Evolutionary conservation across 495 filamentous ascomycete species (phyloP), one percentile per base, ranked within the genome.

Genomic region (Podospora pseudopauciseta): DNA sequence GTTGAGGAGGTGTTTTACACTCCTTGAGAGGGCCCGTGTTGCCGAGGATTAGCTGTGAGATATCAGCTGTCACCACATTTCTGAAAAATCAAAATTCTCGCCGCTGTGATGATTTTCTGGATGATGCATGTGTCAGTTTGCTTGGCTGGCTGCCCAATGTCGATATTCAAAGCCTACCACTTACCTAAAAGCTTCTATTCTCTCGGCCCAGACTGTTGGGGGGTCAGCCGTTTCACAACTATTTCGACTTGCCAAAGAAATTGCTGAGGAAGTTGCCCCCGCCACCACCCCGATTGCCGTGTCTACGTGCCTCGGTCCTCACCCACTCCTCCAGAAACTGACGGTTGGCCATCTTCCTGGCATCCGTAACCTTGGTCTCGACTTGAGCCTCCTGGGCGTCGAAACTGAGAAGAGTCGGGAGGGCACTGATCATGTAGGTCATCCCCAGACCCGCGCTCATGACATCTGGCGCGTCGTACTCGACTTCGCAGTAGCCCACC

Each of bases 1-100:
- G 69, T 91, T 63, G 87, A 91, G 70, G 89, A 92, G 73, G 90
- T 92, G 7, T 92, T 92, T 73, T 89, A 89, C 74, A 80, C 74
- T 15, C 78, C 86, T 19, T 88, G 67, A 80, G 5, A 18, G 16
- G 3, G 9, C 5, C 16, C 20, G 9, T 32, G 30, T 32, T 32
- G 4, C 30, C 6, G 30, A 32, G 30, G 30, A 32, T 32, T 18
- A 28, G 20, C 16, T 32, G 23, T 7, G 13, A 59, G 26, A 20
- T 15, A 59, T 59, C 26, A 27, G 56, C 23, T 28, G 26, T 23
- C 26, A 60, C 30, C 30, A 7, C 30, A 32, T 6, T 32, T 23
- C 23, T 23, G 23, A 2, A 23, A 23, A 23, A 23, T 23, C 23
- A 23, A 23, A 23, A 23, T 23, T 2, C 23, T 23, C 23, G 23